phyloP scores from a whole-genome alignment of 805 yeast species.

The Yueomyces sp. region DNA sequence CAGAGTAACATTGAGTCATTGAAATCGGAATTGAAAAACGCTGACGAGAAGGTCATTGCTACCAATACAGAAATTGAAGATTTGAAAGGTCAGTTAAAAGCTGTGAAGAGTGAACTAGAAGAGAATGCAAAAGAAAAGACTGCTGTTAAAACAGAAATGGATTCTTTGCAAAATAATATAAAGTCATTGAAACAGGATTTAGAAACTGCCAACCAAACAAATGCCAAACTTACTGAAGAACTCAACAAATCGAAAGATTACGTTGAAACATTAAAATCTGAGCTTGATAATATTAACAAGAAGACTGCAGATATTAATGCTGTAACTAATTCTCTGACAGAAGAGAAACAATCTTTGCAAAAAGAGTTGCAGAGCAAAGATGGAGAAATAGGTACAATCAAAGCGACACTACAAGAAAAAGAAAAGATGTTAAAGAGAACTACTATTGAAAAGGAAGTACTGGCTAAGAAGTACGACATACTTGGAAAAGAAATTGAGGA shows the following conservation, averaged over 20 bases:
- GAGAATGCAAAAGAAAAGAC: background rate
- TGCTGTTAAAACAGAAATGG: background rate
- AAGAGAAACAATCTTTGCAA: constrained; percentile 4
- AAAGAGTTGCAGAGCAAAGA: background rate
- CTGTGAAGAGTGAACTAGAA: background rate
- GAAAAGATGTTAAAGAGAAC: background rate
- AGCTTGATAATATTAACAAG: constrained; percentile 1
- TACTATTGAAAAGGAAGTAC: background rate
- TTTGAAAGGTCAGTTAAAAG: background rate
- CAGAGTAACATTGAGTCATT: background rate
- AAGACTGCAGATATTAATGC: background rate
- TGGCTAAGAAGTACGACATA: background rate
- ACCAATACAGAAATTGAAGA: background rate
- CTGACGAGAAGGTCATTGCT: too few species aligned
- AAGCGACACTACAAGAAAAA: background rate
- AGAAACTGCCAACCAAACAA: too few species aligned
- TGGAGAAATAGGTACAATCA: background rate
- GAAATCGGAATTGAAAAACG: background rate
- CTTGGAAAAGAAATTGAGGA: background rate
- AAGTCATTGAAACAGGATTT: background rate
- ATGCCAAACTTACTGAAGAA: background rate
- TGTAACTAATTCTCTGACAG: background rate
- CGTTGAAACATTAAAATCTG: constrained; percentile 13
- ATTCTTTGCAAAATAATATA: background rate
- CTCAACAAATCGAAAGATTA: background rate